Conservation (phyloP, 2,329 filamentous ascomycete species). For the Aspergillus candidus region DNA sequence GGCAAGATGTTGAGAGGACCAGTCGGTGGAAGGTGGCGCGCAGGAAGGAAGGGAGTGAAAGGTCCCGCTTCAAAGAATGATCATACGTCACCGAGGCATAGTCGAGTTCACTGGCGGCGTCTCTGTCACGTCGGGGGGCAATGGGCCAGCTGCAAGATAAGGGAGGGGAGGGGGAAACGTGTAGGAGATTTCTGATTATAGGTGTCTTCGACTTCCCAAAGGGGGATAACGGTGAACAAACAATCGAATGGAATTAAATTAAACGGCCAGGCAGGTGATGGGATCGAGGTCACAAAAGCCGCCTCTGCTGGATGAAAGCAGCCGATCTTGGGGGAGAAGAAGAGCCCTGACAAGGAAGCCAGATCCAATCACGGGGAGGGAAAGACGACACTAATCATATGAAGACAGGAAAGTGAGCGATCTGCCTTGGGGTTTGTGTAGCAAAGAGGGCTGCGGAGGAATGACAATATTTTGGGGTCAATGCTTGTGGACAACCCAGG, state of each 20-base stretch:
- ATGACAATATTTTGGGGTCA: conserved; percentile 1
- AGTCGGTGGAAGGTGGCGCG: conserved; percentile 6
- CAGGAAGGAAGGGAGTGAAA: conserved; percentile 13
- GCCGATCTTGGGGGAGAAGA: conserved; percentile 8
- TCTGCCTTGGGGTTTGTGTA: conserved; percentile 12
- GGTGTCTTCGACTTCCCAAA: conserved; percentile 3
- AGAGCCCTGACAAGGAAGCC: conserved; percentile 8
- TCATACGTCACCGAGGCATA: conserved; percentile 23
- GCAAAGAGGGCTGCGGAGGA: conserved; percentile 7
- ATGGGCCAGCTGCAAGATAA: conserved; percentile 5
- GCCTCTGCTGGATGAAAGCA: conserved; percentile 13
- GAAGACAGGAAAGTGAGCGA: conserved; percentile 12
- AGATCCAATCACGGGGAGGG: conserved; percentile 9
- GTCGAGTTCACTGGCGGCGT: conserved; percentile 8
- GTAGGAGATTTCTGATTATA: conserved; percentile 3
- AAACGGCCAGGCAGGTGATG: not conserved
- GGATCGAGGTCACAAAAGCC: not conserved
- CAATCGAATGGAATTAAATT: not conserved
- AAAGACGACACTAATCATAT: conserved; percentile 13
- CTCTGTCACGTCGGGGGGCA: conserved; percentile 1
- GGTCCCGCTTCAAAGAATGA: conserved; percentile 23
- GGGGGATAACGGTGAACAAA: conserved; percentile 1
- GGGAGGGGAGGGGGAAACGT: conserved; percentile 1
- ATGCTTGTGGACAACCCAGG: not conserved
- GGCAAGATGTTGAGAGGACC: not conserved